These are phyloP conservation scores for Tetrahymena borealis DNA, from an alignment of 73 alveolate species.

Conservation along the genomic window DNA sequence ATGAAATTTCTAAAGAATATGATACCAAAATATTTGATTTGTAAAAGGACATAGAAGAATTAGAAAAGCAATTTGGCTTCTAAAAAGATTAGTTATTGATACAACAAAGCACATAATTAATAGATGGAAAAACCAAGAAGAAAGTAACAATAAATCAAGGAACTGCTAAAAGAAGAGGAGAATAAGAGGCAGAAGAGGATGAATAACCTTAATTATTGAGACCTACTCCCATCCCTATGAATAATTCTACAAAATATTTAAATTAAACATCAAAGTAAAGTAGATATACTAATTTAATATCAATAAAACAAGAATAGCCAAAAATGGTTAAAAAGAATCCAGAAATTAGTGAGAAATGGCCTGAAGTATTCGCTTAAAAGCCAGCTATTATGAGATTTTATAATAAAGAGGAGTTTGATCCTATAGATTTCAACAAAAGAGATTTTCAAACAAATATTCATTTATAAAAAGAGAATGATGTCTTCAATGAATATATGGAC, in stretches of 20 bases:
- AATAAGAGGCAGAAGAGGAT: background rate
- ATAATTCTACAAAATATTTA: background rate
- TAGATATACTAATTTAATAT: background rate
- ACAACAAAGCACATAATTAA: background rate
- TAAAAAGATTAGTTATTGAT: background rate
- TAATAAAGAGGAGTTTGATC: background rate
- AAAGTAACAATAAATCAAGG: background rate
- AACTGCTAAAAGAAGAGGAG: background rate
- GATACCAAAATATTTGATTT: background rate
- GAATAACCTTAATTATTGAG: background rate
- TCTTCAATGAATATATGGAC: background rate
- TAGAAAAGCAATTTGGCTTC: background rate
- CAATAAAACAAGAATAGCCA: background rate
- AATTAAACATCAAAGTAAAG: background rate
- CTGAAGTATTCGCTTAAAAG: background rate
- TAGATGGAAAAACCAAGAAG: background rate
- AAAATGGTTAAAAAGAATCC: background rate
- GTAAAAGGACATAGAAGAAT: background rate
- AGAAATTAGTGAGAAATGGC: background rate
- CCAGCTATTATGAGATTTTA: background rate
- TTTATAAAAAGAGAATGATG: background rate
- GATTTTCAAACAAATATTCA: background rate
- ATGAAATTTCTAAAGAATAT: background rate
- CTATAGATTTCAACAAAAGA: background rate
- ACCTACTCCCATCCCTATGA: background rate